Base-by-base conservation (phyloP, 164 flowering plant genomes). In the Vitis rotundifolia region DNA sequence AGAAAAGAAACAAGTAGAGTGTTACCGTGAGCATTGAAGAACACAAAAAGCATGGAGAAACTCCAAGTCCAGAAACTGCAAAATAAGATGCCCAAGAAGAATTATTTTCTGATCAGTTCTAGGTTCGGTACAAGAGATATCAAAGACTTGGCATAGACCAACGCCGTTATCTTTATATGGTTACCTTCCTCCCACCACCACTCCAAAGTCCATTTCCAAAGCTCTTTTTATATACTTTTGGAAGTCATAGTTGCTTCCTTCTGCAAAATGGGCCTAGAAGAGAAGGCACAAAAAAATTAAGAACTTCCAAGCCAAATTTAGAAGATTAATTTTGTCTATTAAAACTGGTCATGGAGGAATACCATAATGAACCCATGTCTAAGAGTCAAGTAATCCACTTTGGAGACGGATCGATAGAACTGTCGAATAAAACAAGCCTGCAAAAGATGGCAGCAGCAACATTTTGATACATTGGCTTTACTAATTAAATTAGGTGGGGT, bases 291-390 rank as follows among this genome's bases (percentile, higher is more conserved):
- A 47, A 19, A 70, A 52, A 60, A 9, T 7, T 4, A 56, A 11
- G 19, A n/a, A 57, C 13, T 37, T 37, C 7, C 44, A 37, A 37
- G 7, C 44, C 44, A 37, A 22, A 8, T 18, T 55, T 15, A 4
- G 8, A 49, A 63, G 19, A 15, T 8, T 4, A 47, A 49, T 7
- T 60, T 12, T 60, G 14, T n/a, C 11, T 3, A 15, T 5, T 8
- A 18, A 56, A 48, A 2, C 2, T 22, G 55, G 12, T 5, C 3
- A 16, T 13, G 12, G 13, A 48, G 55, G n/a, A 54, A 0, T 88
- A 91, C 96, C 82, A 56, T 73, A n/a, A 87, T 86, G 79, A 91
- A 91, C 48, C 96, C 96, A 76, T 87, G 88, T 14, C 96, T 84
- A 28, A 91, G 91, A 68, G 83, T 87, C 57, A 88, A 69, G 51